Base-by-base conservation (phyloP, 2,329 filamentous ascomycete species). In the Orbilia oligospora region DNA sequence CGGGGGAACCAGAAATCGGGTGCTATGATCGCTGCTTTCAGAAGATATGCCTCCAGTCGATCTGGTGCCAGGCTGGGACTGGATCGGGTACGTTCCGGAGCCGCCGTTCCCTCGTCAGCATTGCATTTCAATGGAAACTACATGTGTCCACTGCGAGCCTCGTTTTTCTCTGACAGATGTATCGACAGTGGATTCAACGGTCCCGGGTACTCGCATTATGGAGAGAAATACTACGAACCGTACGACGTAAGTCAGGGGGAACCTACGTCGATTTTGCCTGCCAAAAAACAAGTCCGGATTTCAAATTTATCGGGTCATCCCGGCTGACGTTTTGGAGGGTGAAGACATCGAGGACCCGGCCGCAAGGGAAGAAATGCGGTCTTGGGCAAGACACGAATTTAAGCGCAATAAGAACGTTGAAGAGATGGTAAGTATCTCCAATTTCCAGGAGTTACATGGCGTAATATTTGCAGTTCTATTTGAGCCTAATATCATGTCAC, bases 341-440 rank as follows among this genome's bases (percentile, higher is more conserved):
- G 36, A 63, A 78, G 75, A 65, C 44, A 72, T 78, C 27, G 75
- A 78, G 18, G 75, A 78, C 30, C 51, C 68, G 16, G 20, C 44
- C 8, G 67, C 61, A 33, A 78, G 48, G 41, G 63, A 69, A 14
- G 75, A 78, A 69, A 78, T 78, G 75, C 68, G 46, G 4, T 64
- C 75, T n/a, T 78, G 75, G 75, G 75, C 75, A 20, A 68, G 75
- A 53, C 68, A 78, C 46, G 75, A 78, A 64, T 78, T 78, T 70
- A 72, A 65, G 51, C 75, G 75, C 48, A 72, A 78, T 51, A 72
- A 72, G 51, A 27, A 69, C 24, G 68, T 78, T 10, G 53, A 72
- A 44, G 75, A 78, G n/a, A 65, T 49, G 10, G 75, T 78, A 64
- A 69, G 68, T 68, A 41, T 36, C 41, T 49, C 36, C 9, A 22